Percentiles rank a stretch among this genome's conserved stretches.
phyloP scores from a whole-genome alignment of 805 yeast genomes.

The Metschnikowia koreensis region DNA sequence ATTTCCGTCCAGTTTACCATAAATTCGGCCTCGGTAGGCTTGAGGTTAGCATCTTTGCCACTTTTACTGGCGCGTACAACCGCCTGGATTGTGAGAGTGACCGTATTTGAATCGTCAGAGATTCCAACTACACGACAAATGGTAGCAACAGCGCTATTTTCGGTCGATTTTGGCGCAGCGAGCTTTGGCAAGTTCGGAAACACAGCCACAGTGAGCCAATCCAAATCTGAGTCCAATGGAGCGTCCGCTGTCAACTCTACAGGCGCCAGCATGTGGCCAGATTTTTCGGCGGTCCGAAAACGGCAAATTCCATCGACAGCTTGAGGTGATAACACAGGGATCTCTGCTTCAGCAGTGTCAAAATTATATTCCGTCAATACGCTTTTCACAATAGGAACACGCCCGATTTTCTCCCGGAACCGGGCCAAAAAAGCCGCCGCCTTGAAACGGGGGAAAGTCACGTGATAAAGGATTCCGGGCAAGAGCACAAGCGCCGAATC shows the following conservation, averaged over 20 bases:
- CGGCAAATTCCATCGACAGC: slow-evolving; percentile 32
- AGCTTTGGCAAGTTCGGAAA: slow-evolving; percentile 33
- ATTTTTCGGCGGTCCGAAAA: slow-evolving; percentile 17
- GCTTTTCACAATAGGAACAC: slow-evolving; percentile 29
- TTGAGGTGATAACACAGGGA: slow-evolving; percentile 25
- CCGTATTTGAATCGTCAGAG: slow-evolving; percentile 40
- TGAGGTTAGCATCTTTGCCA: background rate
- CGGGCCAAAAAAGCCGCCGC: slow-evolving; percentile 48
- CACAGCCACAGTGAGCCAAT: slow-evolving; percentile 39
- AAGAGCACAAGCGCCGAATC: slow-evolving; percentile 49
- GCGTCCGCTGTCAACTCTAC: background rate
- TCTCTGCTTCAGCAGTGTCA: slow-evolving; percentile 13
- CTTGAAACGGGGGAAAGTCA: slow-evolving; percentile 47
- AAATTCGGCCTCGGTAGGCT: slow-evolving; percentile 25
- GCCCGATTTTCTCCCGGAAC: slow-evolving; percentile 30
- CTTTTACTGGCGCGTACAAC: slow-evolving; percentile 39
- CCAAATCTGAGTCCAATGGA: slow-evolving; percentile 23
- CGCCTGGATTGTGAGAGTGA: slow-evolving; percentile 51
- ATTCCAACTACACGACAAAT: slow-evolving; percentile 49
- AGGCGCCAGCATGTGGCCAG: slow-evolving; percentile 1
- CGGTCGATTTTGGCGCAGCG: slow-evolving; percentile 19
- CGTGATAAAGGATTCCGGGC: slow-evolving; percentile 63
- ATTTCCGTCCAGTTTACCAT: slow-evolving; percentile 25
- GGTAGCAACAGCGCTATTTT: slow-evolving; percentile 26
- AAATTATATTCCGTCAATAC: slow-evolving; percentile 38